Conservation (phyloP, 2,329 filamentous ascomycete genomes). For the Claviceps paspali region DNA sequence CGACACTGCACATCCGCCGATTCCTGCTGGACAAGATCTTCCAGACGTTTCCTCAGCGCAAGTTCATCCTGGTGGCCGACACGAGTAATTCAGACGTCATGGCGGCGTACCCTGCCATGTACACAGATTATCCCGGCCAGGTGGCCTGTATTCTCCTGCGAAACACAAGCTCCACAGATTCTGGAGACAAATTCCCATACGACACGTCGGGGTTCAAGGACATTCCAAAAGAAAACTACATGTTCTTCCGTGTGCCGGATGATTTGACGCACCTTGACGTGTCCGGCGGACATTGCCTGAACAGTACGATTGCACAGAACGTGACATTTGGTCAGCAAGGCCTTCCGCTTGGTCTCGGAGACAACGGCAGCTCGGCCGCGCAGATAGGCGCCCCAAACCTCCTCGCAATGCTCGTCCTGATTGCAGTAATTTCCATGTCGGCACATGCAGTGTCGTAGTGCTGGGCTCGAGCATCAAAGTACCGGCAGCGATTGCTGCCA, state of each 20-base stretch:
- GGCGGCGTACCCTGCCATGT: slow-evolving; percentile 47
- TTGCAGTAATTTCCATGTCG: slow-evolving; percentile 9
- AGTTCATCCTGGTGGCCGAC: slow-evolving; percentile 63
- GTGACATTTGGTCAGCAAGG: slow-evolving; percentile 55
- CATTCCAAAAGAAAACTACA: slow-evolving; percentile 51
- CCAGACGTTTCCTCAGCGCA: slow-evolving; percentile 57
- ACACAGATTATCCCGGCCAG: slow-evolving; percentile 49
- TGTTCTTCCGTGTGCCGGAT: slow-evolving; percentile 65
- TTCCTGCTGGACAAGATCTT: slow-evolving; percentile 59
- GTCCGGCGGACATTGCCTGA: slow-evolving; percentile 51
- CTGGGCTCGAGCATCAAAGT: not conserved
- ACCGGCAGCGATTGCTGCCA: too few species aligned
- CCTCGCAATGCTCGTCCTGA: slow-evolving; percentile 8
- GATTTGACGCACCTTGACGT: slow-evolving; percentile 54
- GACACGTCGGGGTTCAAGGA: slow-evolving; percentile 56
- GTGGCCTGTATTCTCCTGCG: slow-evolving; percentile 66
- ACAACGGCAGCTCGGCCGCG: slow-evolving; percentile 16
- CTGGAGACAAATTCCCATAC: slow-evolving; percentile 55
- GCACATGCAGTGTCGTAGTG: slow-evolving; percentile 6
- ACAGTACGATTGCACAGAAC: slow-evolving; percentile 49
- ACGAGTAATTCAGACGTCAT: slow-evolving; percentile 67
- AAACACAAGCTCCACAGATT: slow-evolving; percentile 57
- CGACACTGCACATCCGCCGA: slow-evolving; percentile 55
- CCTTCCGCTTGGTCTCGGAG: slow-evolving; percentile 30
- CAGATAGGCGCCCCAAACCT: slow-evolving; percentile 9